Conservation (phyloP, 164 flowering plant species). For the Protea cynaroides region DNA sequence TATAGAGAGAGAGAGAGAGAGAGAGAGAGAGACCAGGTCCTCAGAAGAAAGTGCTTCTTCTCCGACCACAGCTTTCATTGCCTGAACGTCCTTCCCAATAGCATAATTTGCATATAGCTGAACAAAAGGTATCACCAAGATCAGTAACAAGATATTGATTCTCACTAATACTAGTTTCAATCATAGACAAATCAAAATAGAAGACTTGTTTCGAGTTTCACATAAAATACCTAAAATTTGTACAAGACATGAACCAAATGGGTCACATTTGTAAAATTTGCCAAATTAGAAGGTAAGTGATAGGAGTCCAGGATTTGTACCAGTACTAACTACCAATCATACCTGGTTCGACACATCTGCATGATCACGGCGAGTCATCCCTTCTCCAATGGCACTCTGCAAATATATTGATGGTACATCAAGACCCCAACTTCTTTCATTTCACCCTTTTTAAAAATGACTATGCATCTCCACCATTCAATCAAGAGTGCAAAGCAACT, state of each 20-base stretch:
- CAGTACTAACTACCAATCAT: neutral
- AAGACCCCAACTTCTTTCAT: neutral
- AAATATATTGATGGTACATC: constrained; percentile 8
- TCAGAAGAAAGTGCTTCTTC: constrained; percentile 99
- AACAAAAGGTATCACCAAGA: neutral
- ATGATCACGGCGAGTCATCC: constrained; percentile 95
- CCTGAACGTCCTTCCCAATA: constrained; percentile 98
- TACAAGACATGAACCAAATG: too few relatives aligned
- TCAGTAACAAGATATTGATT: too few relatives aligned
- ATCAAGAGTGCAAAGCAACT: neutral
- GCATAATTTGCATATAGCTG: constrained; percentile 99
- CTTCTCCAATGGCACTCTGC: constrained; percentile 99
- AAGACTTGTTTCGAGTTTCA: too few relatives aligned
- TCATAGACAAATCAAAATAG: too few relatives aligned
- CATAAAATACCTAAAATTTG: too few relatives aligned
- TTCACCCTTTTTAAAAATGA: neutral
- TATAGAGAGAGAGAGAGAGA: constrained; percentile 10
- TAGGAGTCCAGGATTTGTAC: neutral
- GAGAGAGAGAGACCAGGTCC: constrained; percentile 58
- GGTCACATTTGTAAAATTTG: neutral
- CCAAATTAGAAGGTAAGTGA: neutral
- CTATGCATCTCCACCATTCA: neutral
- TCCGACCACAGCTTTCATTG: constrained; percentile 99
- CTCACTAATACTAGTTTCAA: too few relatives aligned
- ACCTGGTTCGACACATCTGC: constrained; percentile 99